Conservation (phyloP, 2,329 filamentous ascomycete species). For the Aspergillus udagawae region DNA sequence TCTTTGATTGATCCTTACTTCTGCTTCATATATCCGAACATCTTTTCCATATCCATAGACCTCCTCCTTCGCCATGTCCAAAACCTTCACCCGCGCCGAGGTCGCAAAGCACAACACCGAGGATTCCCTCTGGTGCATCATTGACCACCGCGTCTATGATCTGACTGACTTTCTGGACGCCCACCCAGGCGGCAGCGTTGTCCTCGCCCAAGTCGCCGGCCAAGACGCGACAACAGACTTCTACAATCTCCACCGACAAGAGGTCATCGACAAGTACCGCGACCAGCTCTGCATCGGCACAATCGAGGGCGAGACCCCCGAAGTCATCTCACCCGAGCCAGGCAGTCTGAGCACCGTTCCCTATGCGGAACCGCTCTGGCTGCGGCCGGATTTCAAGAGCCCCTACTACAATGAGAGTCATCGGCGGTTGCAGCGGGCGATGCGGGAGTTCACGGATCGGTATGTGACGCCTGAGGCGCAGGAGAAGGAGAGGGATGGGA, state of each 20-base stretch:
- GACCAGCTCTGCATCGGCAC: constrained; percentile 69
- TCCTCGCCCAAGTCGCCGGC: constrained; percentile 75
- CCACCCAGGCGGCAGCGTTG: constrained; percentile 76
- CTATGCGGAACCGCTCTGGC: constrained; percentile 82
- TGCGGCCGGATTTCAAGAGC: constrained; percentile 69
- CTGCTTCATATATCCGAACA: neutral
- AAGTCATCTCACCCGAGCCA: constrained; percentile 64
- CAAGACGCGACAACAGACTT: constrained; percentile 77
- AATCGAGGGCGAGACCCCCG: constrained; percentile 68
- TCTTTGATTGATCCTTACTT: neutral
- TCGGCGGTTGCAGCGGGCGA: constrained; percentile 61
- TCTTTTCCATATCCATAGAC: neutral
- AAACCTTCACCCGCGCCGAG: constrained; percentile 48
- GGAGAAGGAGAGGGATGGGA: constrained; percentile 70
- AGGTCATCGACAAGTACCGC: constrained; percentile 78
- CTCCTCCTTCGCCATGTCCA: constrained; percentile 13
- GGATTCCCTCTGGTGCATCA: constrained; percentile 75
- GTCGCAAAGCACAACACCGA: constrained; percentile 73
- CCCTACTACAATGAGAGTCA: constrained; percentile 80
- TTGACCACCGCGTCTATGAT: constrained; percentile 86
- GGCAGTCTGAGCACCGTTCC: constrained; percentile 74
- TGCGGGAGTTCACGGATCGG: constrained; percentile 68
- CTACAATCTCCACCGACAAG: constrained; percentile 88
- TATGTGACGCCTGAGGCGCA: constrained; percentile 71
- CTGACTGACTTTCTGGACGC: constrained; percentile 79